Percentiles rank a stretch among this genome's conserved stretches.
phyloP scores from a whole-genome alignment of 306 rosid species.

The Corylus americana region DNA sequence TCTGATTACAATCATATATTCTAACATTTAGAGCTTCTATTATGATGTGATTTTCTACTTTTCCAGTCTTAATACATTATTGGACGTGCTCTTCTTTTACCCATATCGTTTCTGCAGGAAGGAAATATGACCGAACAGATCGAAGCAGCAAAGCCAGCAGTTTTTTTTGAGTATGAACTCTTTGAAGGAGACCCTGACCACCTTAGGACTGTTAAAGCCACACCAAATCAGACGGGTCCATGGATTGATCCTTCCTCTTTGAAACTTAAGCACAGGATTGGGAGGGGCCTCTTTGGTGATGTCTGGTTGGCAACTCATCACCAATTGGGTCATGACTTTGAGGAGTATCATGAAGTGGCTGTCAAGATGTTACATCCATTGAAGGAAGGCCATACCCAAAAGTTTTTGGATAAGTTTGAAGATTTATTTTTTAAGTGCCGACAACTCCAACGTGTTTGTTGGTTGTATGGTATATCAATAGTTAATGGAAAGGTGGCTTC shows the following conservation, averaged over 20 bases:
- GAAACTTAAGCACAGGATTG: slow-evolving; percentile 88
- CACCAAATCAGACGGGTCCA: slow-evolving; percentile 43
- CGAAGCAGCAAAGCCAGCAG: slow-evolving; percentile 36
- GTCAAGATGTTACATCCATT: slow-evolving; percentile 72
- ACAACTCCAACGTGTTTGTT: slow-evolving; percentile 47
- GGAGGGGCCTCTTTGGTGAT: slow-evolving; percentile 87
- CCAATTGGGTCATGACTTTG: slow-evolving; percentile 74
- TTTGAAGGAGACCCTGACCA: slow-evolving; percentile 59
- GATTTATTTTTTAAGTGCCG: slow-evolving; percentile 61
- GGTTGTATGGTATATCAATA: slow-evolving; percentile 73
- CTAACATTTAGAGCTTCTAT: background rate
- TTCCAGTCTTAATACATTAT: background rate
- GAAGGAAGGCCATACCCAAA: slow-evolving; percentile 65
- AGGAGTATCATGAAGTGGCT: slow-evolving; percentile 88
- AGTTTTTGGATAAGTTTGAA: slow-evolving; percentile 56
- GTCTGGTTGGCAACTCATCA: slow-evolving; percentile 94
- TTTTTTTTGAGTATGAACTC: slow-evolving; percentile 67
- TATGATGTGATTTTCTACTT: background rate
- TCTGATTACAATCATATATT: too few relatives aligned
- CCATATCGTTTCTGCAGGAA: background rate
- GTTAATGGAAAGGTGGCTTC: slow-evolving; percentile 71
- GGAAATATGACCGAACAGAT: slow-evolving; percentile 57
- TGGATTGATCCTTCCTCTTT: slow-evolving; percentile 80
- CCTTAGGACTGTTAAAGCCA: slow-evolving; percentile 49
- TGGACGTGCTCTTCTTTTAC: background rate